Evolutionary conservation across 2,329 filamentous ascomycete species (phyloP).

Genomic region (Pseudogymnoascus sp.): DNA sequence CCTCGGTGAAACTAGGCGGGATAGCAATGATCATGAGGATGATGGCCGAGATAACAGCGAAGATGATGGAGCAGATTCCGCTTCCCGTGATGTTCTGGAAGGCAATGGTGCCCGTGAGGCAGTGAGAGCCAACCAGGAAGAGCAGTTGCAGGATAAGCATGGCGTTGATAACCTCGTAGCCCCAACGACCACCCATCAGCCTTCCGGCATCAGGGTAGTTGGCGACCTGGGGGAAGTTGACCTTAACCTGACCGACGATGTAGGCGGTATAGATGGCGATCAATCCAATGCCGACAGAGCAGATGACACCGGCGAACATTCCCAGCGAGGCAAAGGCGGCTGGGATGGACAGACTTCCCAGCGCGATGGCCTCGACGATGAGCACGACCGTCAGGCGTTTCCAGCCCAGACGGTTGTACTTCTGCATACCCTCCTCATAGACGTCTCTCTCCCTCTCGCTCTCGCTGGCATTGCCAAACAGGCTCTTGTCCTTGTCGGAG

Average conservation of each 20-base stretch:
- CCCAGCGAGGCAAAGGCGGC: constrained; percentile 25
- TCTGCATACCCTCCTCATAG: constrained; percentile 19
- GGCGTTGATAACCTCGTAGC: constrained; percentile 46
- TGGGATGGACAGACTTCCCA: constrained; percentile 30
- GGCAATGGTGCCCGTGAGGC: constrained; percentile 55
- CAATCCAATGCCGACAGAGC: constrained; percentile 23
- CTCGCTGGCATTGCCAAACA: constrained; percentile 17
- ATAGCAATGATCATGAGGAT: constrained; percentile 48
- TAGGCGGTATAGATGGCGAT: constrained; percentile 39
- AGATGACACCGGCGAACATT: constrained; percentile 26
- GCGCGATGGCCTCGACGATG: constrained; percentile 45
- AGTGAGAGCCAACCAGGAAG: constrained; percentile 57
- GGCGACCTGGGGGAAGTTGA: constrained; percentile 24
- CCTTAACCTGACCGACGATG: constrained; percentile 33
- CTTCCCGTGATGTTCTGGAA: constrained; percentile 51
- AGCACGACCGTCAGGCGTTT: constrained; percentile 44
- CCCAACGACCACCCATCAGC: constrained; percentile 45
- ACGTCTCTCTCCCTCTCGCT: constrained; percentile 14
- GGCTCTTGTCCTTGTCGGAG: constrained; percentile 4
- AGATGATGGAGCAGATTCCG: constrained; percentile 50
- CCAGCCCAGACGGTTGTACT: constrained; percentile 37
- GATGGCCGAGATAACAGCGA: constrained; percentile 44
- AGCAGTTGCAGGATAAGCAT: constrained; percentile 49
- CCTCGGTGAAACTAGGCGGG: constrained; percentile 51
- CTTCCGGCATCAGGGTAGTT: constrained; percentile 48